Conservation (phyloP, 306 rosid species). For the Quercus aquifolioides region DNA sequence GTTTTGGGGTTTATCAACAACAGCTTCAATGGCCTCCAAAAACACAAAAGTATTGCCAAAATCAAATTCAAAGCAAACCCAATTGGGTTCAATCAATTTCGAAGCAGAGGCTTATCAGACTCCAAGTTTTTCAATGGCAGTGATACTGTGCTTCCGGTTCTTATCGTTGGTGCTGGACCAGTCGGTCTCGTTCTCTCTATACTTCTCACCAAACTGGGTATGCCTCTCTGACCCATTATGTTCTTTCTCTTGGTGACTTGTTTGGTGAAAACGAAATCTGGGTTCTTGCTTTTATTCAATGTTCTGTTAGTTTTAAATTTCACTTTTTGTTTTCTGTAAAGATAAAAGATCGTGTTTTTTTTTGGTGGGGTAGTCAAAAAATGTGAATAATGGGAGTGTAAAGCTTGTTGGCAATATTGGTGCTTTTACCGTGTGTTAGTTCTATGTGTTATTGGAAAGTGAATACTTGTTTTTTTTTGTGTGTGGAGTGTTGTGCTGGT, state of each 20-base stretch:
- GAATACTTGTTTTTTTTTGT: neutral
- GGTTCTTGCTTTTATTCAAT: neutral
- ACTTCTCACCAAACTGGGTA: slow-evolving; percentile 50
- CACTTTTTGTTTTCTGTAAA: too few species aligned
- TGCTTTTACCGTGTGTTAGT: neutral
- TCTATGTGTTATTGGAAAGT: neutral
- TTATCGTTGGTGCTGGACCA: slow-evolving; percentile 56
- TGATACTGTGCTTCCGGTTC: slow-evolving; percentile 43
- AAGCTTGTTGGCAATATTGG: neutral
- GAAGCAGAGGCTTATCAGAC: slow-evolving; percentile 30
- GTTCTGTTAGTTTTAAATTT: too few species aligned
- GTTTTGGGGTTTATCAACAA: slow-evolving; percentile 20
- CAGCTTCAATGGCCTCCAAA: slow-evolving; percentile 16
- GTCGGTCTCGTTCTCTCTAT: slow-evolving; percentile 57
- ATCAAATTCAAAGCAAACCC: slow-evolving; percentile 8
- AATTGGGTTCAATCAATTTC: slow-evolving; percentile 4
- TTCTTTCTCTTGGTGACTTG: neutral
- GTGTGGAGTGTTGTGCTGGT: neutral
- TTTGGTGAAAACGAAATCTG: neutral
- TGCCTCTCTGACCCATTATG: neutral
- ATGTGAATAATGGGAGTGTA: neutral
- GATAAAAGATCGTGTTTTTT: neutral
- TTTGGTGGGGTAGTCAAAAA: neutral
- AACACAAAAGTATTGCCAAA: slow-evolving; percentile 6
- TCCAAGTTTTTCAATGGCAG: slow-evolving; percentile 33